Evolutionary conservation across 2,329 filamentous ascomycete genomes (phyloP).

Genomic region (Ilyonectria robusta): DNA sequence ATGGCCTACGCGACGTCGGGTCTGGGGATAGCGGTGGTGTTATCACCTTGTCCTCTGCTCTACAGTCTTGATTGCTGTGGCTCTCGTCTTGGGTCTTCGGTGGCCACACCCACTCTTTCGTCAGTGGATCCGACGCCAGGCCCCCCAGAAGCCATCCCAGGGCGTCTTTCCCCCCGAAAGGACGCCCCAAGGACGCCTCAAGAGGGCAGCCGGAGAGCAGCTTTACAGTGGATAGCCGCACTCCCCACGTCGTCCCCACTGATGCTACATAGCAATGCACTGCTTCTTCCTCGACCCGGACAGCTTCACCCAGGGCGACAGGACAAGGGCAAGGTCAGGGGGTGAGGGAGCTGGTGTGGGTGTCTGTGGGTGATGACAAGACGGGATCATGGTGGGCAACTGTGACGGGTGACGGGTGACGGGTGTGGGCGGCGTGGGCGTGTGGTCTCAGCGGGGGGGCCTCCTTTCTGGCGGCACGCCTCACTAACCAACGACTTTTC

Average conservation of each 20-base stretch:
- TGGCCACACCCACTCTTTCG: constrained; percentile 46
- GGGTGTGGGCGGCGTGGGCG: constrained; percentile 21
- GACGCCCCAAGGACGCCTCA: constrained; percentile 12
- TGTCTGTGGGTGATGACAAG: constrained; percentile 32
- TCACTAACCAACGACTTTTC: constrained; percentile 32
- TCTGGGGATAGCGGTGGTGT: constrained; percentile 49
- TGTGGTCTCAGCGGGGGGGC: constrained; percentile 41
- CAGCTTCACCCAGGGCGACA: constrained; percentile 7
- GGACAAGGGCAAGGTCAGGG: constrained; percentile 7
- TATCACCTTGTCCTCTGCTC: constrained; percentile 47
- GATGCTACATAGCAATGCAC: constrained; percentile 4
- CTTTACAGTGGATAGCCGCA: constrained; percentile 20
- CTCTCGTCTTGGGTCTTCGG: constrained; percentile 36
- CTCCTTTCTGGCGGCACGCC: constrained; percentile 28
- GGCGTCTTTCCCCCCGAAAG: constrained; percentile 8
- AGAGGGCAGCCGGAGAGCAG: constrained; percentile 10
- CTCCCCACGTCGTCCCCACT: constrained; percentile 12
- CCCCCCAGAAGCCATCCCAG: constrained; percentile 28
- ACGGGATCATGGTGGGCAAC: constrained; percentile 30
- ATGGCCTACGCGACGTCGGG: constrained; percentile 36
- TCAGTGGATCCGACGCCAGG: constrained; percentile 21
- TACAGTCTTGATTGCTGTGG: constrained; percentile 34
- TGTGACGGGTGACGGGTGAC: constrained; percentile 28
- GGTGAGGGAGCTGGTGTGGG: neutral
- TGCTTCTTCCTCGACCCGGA: constrained; percentile 22